phyloP scores from a whole-genome alignment of 2,329 filamentous ascomycete species.

The Pestalotiopsis sp. region DNA sequence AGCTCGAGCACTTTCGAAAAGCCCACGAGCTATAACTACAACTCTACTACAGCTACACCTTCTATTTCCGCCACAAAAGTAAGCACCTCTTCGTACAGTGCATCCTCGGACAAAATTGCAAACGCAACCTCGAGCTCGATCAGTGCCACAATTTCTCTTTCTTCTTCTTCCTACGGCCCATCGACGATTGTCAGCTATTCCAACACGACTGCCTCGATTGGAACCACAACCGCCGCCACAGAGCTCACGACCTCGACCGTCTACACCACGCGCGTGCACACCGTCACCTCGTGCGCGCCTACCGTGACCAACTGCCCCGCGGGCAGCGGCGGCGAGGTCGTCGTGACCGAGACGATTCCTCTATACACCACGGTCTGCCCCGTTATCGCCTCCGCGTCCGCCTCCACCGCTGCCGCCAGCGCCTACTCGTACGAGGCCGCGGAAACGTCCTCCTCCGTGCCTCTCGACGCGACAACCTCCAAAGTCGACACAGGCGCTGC shows the following conservation, averaged over 20 bases:
- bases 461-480: conserved; percentile 12
- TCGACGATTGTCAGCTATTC: neutral
- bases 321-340: conserved; percentile 31
- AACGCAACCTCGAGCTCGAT: neutral
- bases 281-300: conserved; percentile 32
- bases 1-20: neutral
- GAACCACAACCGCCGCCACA: neutral
- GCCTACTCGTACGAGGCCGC: neutral
- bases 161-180: neutral
- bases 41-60: neutral
- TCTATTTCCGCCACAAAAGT: neutral
- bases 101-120: neutral
- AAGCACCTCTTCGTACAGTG: neutral
- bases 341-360: conserved; percentile 42
- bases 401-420: neutral
- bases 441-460: neutral
- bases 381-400: conserved; percentile 16
- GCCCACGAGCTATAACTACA: neutral
- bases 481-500: conserved; percentile 28
- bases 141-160: neutral
- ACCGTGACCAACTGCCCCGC: conserved; percentile 38
- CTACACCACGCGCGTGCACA: conserved; percentile 34
- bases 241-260: conserved; percentile 26
- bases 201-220: neutral
- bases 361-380: conserved; percentile 48